Evolutionary conservation across 805 yeast species (phyloP).

Genomic region (Jamesozyma jinghongensis): DNA sequence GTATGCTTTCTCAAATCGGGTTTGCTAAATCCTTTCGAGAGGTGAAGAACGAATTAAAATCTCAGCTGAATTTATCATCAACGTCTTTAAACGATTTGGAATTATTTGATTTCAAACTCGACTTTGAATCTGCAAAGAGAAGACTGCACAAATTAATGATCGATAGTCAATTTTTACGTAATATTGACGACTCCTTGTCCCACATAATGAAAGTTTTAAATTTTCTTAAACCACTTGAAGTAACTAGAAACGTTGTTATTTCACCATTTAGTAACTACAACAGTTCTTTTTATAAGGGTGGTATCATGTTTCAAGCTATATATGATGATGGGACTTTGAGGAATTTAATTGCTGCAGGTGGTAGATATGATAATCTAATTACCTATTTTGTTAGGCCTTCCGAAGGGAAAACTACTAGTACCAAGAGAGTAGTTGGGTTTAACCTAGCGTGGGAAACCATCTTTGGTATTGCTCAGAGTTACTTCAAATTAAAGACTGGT

Average conservation of each 20-base stretch:
- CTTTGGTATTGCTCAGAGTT: slow-evolving; percentile 41
- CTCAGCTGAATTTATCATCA: slow-evolving; percentile 66
- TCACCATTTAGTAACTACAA: slow-evolving; percentile 83
- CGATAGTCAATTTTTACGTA: slow-evolving; percentile 54
- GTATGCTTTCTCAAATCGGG: slow-evolving; percentile 68
- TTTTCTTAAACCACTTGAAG: slow-evolving; percentile 49
- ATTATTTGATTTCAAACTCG: slow-evolving; percentile 65
- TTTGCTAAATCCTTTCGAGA: slow-evolving; percentile 57
- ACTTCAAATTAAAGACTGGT: slow-evolving; percentile 33
- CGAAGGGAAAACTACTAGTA: slow-evolving; percentile 24
- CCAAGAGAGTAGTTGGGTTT: slow-evolving; percentile 74
- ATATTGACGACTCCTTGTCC: slow-evolving; percentile 52
- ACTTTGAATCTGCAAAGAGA: slow-evolving; percentile 53
- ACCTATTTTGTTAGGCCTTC: slow-evolving; percentile 54
- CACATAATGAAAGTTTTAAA: slow-evolving; percentile 53
- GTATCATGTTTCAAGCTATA: slow-evolving; percentile 83
- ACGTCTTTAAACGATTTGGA: slow-evolving; percentile 77
- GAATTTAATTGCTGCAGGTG: slow-evolving; percentile 77
- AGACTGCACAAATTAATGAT: slow-evolving; percentile 63
- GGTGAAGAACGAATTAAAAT: slow-evolving; percentile 43
- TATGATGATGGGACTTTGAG: slow-evolving; percentile 46
- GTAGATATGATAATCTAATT: slow-evolving; percentile 76
- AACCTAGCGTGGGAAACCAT: slow-evolving; percentile 68
- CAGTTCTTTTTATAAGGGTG: slow-evolving; percentile 65
- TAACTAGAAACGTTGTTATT: slow-evolving; percentile 47